A percentile compares a stretch with the other conserved stretches of the same genome.
phyloP scores from a whole-genome alignment of 306 rosid genomes.

The Castanospermum australe region DNA sequence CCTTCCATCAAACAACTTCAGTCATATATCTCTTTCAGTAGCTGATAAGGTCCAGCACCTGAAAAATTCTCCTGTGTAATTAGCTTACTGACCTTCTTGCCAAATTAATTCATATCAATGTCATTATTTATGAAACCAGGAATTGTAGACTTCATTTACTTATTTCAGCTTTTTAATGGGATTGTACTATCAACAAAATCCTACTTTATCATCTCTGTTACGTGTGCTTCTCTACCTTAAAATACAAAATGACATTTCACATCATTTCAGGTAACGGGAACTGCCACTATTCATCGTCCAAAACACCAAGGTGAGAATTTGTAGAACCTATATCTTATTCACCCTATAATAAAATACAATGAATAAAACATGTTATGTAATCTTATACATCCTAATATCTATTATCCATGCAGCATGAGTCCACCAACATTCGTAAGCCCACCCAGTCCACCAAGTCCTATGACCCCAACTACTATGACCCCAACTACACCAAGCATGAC shows the following conservation, averaged over 20 bases:
- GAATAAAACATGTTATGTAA: background rate
- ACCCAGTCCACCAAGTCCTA: slow-evolving; percentile 20
- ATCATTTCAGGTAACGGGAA: slow-evolving; percentile 73
- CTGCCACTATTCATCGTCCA: slow-evolving; percentile 69
- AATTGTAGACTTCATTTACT: background rate
- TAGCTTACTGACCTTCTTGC: background rate
- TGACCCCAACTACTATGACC: too few relatives aligned
- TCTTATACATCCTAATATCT: background rate
- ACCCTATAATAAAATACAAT: background rate
- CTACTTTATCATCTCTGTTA: background rate
- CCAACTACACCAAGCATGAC: slow-evolving; percentile 46
- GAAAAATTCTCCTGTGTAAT: background rate
- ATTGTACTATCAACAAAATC: slow-evolving; percentile 14
- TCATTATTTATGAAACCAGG: background rate
- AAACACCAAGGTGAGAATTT: slow-evolving; percentile 63
- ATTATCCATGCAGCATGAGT: slow-evolving; percentile 54
- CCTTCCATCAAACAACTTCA: background rate
- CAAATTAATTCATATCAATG: background rate
- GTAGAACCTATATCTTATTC: slow-evolving; percentile 22
- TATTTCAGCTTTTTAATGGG: background rate
- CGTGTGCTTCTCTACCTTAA: background rate
- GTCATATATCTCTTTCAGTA: background rate
- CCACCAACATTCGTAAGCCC: slow-evolving; percentile 41
- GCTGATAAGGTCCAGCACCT: background rate
- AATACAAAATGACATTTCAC: background rate